A percentile compares a stretch with the other conserved stretches of the same genome.
Evolutionary conservation across 2,329 filamentous ascomycete genomes (phyloP).

Genomic region (Aspergillus versicolor): DNA sequence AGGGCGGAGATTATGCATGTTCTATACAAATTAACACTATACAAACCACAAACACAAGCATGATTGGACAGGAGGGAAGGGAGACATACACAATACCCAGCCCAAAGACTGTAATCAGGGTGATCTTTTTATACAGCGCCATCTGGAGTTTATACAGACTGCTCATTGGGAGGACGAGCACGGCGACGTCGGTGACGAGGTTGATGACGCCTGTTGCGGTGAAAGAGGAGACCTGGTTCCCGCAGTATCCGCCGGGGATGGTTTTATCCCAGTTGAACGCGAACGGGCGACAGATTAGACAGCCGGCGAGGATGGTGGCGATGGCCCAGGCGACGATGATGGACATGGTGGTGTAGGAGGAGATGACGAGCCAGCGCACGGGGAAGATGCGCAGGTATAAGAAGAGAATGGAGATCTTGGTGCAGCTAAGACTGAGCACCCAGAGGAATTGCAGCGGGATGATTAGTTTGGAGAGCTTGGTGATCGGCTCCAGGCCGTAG

Average conservation of each 20-base stretch:
- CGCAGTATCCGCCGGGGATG: conserved; percentile 22
- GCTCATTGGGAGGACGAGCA: conserved; percentile 24
- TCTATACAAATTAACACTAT: not conserved
- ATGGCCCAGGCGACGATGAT: conserved; percentile 23
- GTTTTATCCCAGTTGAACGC: conserved; percentile 27
- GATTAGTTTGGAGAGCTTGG: conserved; percentile 21
- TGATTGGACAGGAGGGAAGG: too few species aligned
- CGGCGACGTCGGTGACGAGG: conserved; percentile 24
- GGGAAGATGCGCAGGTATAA: conserved; percentile 24
- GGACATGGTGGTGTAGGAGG: conserved; percentile 14
- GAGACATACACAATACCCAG: conserved; percentile 21
- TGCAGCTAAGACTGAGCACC: conserved; percentile 24
- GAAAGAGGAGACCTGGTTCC: conserved; percentile 23
- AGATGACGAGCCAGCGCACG: conserved; percentile 15
- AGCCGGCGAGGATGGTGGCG: conserved; percentile 28
- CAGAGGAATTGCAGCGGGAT: conserved; percentile 27
- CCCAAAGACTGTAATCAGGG: conserved; percentile 22
- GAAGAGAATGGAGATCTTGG: conserved; percentile 23
- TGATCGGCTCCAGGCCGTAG: conserved; percentile 21
- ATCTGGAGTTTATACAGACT: conserved; percentile 23
- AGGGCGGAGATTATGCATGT: conserved; percentile 27
- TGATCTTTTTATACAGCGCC: conserved; percentile 24
- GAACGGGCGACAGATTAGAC: conserved; percentile 24
- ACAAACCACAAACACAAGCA: too few species aligned
- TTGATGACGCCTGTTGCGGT: conserved; percentile 23